Conservation (phyloP, 306 rosid species). For the Benincasa hispida region DNA sequence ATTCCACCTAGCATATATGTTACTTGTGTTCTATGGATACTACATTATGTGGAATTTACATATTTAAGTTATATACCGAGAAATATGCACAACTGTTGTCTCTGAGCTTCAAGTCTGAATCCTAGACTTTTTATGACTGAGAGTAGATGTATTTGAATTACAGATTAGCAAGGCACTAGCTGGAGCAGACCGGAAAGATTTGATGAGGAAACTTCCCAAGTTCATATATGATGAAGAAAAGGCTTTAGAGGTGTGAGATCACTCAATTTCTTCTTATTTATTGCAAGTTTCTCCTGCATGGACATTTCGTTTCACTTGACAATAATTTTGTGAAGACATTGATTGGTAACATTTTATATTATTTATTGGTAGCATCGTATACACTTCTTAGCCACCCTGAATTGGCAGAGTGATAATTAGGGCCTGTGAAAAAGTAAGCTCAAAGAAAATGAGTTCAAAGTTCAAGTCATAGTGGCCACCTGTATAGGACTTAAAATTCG, state of each 20-base stretch:
- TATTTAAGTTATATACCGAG: background rate
- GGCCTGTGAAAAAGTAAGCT: background rate
- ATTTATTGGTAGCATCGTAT: background rate
- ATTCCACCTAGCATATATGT: conserved; percentile 5
- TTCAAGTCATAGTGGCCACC: no score
- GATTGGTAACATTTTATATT: background rate
- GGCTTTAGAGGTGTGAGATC: conserved; percentile 67
- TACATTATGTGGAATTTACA: background rate
- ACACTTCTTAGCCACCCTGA: background rate
- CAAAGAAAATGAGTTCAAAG: background rate
- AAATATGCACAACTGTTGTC: background rate
- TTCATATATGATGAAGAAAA: conserved; percentile 95
- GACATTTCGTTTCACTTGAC: background rate
- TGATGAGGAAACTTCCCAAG: conserved; percentile 91
- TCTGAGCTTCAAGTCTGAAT: background rate
- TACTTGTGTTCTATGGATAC: background rate
- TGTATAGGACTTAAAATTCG: background rate
- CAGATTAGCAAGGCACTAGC: conserved; percentile 86
- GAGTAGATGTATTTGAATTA: conserved; percentile 9
- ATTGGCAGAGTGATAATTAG: background rate
- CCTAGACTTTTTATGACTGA: background rate
- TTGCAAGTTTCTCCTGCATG: background rate
- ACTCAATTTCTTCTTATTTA: conserved; percentile 4
- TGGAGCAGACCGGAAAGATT: conserved; percentile 77
- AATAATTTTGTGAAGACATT: background rate